These are phyloP conservation scores for Cryphonectria carpinicola DNA, from an alignment of 2,329 filamentous ascomycete genomes.

Conservation along the genomic window DNA sequence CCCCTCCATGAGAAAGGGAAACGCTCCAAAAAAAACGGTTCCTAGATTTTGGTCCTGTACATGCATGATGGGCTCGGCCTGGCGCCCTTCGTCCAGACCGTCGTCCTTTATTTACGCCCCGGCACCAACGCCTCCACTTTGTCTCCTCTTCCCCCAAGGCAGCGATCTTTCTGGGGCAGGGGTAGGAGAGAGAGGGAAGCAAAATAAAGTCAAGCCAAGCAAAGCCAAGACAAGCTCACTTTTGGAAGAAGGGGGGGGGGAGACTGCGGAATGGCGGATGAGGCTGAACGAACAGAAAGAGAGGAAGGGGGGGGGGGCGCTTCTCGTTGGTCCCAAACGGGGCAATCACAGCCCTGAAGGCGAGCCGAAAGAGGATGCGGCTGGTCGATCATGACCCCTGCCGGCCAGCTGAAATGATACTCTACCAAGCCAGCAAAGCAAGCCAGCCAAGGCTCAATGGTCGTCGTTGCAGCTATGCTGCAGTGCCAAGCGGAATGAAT, in stretches of 20 bases:
- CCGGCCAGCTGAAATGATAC: slow-evolving; percentile 2
- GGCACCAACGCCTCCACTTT: neutral
- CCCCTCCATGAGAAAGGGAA: neutral
- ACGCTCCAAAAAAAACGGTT: neutral
- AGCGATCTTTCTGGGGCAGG: neutral
- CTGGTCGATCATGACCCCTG: slow-evolving; percentile 5
- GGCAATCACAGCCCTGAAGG: neutral
- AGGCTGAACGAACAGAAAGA: neutral
- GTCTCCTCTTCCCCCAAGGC: neutral
- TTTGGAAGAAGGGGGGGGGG: too few relatives aligned
- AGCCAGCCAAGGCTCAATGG: neutral
- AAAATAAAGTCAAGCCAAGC: too few relatives aligned
- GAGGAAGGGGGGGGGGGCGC: neutral
- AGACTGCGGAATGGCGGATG: neutral
- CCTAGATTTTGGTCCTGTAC: neutral
- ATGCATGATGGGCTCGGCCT: neutral
- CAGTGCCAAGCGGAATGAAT: slow-evolving; percentile 1
- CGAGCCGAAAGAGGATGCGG: slow-evolving; percentile 14
- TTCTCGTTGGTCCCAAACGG: slow-evolving; percentile 13
- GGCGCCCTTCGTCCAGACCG: neutral
- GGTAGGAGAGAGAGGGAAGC: neutral
- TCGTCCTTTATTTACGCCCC: neutral
- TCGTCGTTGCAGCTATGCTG: neutral
- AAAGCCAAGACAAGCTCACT: too few relatives aligned
- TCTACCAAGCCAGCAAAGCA: neutral